A percentile compares a stretch with the other conserved stretches of the same genome.
Conservation (phyloP, 208 protist genomes). For the Acanthamoeba triangularis region DNA sequence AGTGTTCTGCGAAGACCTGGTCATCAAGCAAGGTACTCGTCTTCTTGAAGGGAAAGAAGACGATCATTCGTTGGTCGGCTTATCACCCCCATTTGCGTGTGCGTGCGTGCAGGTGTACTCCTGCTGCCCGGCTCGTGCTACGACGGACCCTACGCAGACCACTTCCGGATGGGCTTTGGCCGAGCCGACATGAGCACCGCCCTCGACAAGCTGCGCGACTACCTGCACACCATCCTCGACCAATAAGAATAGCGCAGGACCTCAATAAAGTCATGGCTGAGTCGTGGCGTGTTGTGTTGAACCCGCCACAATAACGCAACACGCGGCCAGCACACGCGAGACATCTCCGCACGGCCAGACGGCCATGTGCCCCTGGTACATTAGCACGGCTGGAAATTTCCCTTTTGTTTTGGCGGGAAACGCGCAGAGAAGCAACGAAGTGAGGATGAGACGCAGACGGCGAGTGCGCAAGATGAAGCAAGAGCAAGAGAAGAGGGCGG, state of each 20-base stretch:
- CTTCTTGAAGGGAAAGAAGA: neutral
- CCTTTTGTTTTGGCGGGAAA: neutral
- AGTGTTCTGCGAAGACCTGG: slow-evolving; percentile 62
- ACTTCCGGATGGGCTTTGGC: slow-evolving; percentile 72
- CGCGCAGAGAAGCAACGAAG: neutral
- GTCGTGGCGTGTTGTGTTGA: too few species aligned
- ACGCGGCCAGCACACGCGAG: too few species aligned
- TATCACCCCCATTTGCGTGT: neutral
- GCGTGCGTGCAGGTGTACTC: neutral
- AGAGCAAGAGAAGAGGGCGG: too few species aligned
- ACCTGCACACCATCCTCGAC: slow-evolving; percentile 11
- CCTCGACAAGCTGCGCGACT: slow-evolving; percentile 54
- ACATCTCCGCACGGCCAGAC: too few species aligned
- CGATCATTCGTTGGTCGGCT: too few species aligned
- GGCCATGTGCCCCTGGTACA: too few species aligned
- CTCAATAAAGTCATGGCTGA: too few species aligned
- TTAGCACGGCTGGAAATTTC: neutral
- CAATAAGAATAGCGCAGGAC: too few species aligned
- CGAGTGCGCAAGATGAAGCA: neutral
- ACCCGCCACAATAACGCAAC: too few species aligned
- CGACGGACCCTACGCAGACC: slow-evolving; percentile 19
- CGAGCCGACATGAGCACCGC: slow-evolving; percentile 33
- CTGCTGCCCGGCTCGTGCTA: slow-evolving; percentile 71
- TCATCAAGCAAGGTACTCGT: slow-evolving; percentile 4
- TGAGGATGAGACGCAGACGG: neutral